These are phyloP conservation scores for Epichloe baconii DNA, from an alignment of 2,329 filamentous ascomycete genomes.

Conservation along the genomic window DNA sequence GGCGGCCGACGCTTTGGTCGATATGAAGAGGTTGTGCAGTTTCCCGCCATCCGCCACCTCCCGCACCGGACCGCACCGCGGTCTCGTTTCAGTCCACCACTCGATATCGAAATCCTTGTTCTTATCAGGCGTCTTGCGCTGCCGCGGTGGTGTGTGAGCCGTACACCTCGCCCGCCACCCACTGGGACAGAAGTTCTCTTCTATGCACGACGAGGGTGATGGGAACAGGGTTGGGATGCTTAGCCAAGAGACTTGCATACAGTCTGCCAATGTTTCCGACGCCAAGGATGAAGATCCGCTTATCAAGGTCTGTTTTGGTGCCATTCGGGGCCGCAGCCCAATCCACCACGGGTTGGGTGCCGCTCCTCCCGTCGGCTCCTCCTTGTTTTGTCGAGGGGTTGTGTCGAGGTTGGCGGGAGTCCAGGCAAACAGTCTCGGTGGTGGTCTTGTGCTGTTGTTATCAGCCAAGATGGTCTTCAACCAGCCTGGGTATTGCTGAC, in stretches of 20 bases:
- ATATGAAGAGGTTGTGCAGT: constrained; percentile 64
- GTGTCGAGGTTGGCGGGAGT: constrained; percentile 15
- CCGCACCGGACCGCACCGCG: constrained; percentile 20
- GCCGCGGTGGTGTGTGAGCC: constrained; percentile 22
- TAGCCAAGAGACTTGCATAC: constrained; percentile 58
- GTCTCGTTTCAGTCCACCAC: constrained; percentile 37
- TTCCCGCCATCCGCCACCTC: constrained; percentile 26
- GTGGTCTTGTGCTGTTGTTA: constrained; percentile 4
- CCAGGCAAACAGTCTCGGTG: constrained; percentile 27
- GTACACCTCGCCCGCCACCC: constrained; percentile 30
- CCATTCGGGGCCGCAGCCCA: background rate
- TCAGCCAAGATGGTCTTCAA: constrained; percentile 18
- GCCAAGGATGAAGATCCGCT: constrained; percentile 66
- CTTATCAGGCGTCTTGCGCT: constrained; percentile 13
- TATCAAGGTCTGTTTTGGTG: constrained; percentile 10
- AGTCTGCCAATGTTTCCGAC: constrained; percentile 71
- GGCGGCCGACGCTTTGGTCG: constrained; percentile 61
- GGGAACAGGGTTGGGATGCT: constrained; percentile 47
- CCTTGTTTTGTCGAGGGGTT: background rate
- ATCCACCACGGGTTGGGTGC: background rate
- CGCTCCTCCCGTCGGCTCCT: background rate
- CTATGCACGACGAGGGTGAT: constrained; percentile 70
- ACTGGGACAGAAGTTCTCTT: constrained; percentile 33
- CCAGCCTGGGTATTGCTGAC: constrained; percentile 15
- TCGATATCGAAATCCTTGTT: constrained; percentile 34